phyloP scores from a whole-genome alignment of 2,329 filamentous ascomycete species.

The Nigrospora sphaerica region DNA sequence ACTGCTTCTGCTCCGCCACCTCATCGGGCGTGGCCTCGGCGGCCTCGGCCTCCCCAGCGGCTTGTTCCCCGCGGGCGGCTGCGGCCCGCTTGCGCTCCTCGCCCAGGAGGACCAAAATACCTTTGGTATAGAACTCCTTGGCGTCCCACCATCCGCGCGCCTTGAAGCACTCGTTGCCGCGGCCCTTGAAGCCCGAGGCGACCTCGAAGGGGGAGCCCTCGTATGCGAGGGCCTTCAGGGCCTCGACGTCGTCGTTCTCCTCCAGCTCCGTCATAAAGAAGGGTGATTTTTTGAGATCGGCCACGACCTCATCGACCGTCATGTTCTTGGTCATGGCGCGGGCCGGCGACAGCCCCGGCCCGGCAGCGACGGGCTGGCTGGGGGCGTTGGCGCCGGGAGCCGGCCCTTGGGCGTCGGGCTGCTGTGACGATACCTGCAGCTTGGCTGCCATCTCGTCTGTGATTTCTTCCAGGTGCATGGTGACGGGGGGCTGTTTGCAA shows the following conservation, averaged over 20 bases:
- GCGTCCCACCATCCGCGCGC: constrained; percentile 72
- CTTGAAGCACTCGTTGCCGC: constrained; percentile 83
- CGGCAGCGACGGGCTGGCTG: constrained; percentile 7
- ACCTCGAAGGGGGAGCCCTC: constrained; percentile 86
- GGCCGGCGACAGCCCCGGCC: constrained; percentile 39
- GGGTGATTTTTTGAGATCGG: constrained; percentile 57
- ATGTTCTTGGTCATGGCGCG: constrained; percentile 32
- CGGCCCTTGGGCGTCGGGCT: constrained; percentile 3
- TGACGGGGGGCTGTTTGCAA: neutral
- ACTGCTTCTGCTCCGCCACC: constrained; percentile 49
- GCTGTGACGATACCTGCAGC: constrained; percentile 27
- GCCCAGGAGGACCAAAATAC: constrained; percentile 61
- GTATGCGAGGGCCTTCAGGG: constrained; percentile 82
- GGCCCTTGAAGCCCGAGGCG: constrained; percentile 76
- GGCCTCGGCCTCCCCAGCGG: constrained; percentile 26
- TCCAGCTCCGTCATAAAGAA: constrained; percentile 95
- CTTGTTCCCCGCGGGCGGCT: neutral
- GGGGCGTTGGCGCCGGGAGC: neutral
- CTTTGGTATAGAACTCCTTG: constrained; percentile 86
- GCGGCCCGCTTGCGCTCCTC: constrained; percentile 51
- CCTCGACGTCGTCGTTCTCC: constrained; percentile 78
- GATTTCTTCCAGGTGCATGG: constrained; percentile 34
- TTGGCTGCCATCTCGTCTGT: constrained; percentile 26
- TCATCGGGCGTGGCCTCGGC: constrained; percentile 30
- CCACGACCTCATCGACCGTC: constrained; percentile 48